These are phyloP conservation scores for Trichoderma simmonsii DNA, from an alignment of 2,329 filamentous ascomycete genomes.

Conservation along the genomic window DNA sequence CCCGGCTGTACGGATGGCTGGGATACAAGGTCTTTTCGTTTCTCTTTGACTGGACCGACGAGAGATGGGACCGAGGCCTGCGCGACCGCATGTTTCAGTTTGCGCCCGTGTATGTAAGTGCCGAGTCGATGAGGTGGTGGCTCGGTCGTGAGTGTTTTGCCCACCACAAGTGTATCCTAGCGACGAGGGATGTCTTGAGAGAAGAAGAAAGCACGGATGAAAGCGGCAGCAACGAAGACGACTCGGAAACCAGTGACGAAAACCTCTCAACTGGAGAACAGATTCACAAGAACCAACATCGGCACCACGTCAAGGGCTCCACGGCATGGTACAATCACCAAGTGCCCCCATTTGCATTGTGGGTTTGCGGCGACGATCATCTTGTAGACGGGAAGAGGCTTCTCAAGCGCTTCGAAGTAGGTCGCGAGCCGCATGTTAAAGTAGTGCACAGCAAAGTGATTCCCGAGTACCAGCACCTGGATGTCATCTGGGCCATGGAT, in stretches of 20 bases:
- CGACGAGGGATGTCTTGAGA: constrained; percentile 67
- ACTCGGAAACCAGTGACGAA: constrained; percentile 18
- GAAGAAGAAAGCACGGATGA: constrained; percentile 59
- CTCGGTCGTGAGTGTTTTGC: constrained; percentile 80
- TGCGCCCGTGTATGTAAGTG: constrained; percentile 82
- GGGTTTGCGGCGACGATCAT: constrained; percentile 79
- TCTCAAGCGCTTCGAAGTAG: constrained; percentile 68
- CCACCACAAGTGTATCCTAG: constrained; percentile 77
- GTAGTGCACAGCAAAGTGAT: constrained; percentile 82
- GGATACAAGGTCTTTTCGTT: constrained; percentile 89
- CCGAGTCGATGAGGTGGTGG: constrained; percentile 96
- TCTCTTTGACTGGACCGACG: constrained; percentile 84
- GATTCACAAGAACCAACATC: background rate
- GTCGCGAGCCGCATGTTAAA: constrained; percentile 75
- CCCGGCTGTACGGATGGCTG: constrained; percentile 70
- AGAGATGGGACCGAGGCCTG: constrained; percentile 77
- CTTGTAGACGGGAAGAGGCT: constrained; percentile 79
- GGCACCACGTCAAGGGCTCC: constrained; percentile 43
- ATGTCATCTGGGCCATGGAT: constrained; percentile 94
- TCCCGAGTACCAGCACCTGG: constrained; percentile 86
- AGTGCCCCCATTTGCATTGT: constrained; percentile 80
- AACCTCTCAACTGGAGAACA: background rate
- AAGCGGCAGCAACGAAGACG: background rate
- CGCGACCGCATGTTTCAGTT: constrained; percentile 87
- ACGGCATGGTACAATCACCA: constrained; percentile 79